Percentiles rank a stretch among this genome's conserved stretches.
Conservation (phyloP, 2,329 filamentous ascomycete genomes). For the Colletotrichum sp. region DNA sequence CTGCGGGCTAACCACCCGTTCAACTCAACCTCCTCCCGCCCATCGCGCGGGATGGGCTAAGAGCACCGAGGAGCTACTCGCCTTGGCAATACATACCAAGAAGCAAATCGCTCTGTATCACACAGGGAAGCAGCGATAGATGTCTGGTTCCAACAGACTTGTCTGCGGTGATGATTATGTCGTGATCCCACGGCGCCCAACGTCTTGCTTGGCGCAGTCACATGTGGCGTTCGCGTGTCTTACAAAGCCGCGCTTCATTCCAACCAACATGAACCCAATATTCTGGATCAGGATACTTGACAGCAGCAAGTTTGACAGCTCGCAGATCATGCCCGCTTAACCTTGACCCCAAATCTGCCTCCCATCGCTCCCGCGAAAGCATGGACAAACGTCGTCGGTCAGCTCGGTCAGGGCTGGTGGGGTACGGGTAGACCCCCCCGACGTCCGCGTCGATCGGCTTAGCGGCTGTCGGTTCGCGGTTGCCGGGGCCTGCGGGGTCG, state of each 20-base stretch:
- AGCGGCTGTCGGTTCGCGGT: slow-evolving; percentile 14
- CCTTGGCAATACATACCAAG: not conserved
- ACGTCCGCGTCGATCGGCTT: slow-evolving; percentile 17
- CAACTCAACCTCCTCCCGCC: not conserved
- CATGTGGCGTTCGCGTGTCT: not conserved
- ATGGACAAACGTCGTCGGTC: not conserved
- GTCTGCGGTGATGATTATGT: not conserved
- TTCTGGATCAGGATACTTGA: not conserved
- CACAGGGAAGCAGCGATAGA: not conserved
- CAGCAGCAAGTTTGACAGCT: not conserved
- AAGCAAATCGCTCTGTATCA: not conserved
- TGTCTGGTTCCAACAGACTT: not conserved
- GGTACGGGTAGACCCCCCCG: not conserved
- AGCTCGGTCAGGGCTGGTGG: slow-evolving; percentile 14
- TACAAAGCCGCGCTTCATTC: not conserved
- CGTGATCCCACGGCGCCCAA: not conserved
- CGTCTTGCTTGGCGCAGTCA: not conserved
- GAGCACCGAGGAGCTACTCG: not conserved
- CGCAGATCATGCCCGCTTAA: not conserved
- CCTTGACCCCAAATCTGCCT: not conserved
- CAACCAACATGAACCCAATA: not conserved
- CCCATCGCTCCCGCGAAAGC: not conserved
- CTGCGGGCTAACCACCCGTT: slow-evolving; percentile 2
- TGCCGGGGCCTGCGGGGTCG: slow-evolving; percentile 10
- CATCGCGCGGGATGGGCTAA: not conserved